A percentile compares a stretch with the other conserved stretches of the same genome.
Evolutionary conservation across 495 filamentous ascomycete genomes (phyloP).

Genomic region (Daldinia caldariorum): DNA sequence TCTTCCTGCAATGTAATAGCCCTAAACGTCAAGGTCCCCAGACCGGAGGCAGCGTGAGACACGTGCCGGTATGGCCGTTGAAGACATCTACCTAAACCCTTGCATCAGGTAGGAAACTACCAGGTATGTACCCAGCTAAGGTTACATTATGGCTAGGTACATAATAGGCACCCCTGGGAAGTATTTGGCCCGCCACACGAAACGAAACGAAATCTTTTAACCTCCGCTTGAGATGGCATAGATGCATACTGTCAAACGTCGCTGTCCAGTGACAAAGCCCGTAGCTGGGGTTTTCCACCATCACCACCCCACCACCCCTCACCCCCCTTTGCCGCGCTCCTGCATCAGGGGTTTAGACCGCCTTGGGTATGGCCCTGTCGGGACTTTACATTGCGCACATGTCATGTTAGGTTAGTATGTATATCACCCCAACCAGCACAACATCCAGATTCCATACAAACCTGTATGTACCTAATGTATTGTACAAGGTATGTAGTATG

Average conservation of each 20-base stretch:
- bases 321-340: slow-evolving; percentile 12
- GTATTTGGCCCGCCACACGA: slow-evolving; percentile 24
- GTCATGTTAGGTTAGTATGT: not conserved
- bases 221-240: slow-evolving; percentile 9
- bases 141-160: too few relatives aligned
- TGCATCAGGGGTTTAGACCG: slow-evolving; percentile 27
- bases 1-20: not conserved
- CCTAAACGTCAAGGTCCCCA: not conserved
- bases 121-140: not conserved
- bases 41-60: not conserved
- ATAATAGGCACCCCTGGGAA: not conserved
- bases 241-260: not conserved
- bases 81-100: too few relatives aligned
- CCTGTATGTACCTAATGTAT: not conserved
- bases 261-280: slow-evolving; percentile 8
- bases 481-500: too few relatives aligned
- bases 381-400: slow-evolving; percentile 1
- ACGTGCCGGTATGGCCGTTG: not conserved
- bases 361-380: slow-evolving; percentile 3
- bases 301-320: not conserved
- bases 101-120: not conserved
- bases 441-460: not conserved
- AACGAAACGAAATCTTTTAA: slow-evolving; percentile 29
- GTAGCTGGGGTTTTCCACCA: slow-evolving; percentile 1
- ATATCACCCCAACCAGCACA: not conserved